Evolutionary conservation across 2,329 filamentous ascomycete genomes (phyloP).

Genomic region (Rhynchosporium agropyri): DNA sequence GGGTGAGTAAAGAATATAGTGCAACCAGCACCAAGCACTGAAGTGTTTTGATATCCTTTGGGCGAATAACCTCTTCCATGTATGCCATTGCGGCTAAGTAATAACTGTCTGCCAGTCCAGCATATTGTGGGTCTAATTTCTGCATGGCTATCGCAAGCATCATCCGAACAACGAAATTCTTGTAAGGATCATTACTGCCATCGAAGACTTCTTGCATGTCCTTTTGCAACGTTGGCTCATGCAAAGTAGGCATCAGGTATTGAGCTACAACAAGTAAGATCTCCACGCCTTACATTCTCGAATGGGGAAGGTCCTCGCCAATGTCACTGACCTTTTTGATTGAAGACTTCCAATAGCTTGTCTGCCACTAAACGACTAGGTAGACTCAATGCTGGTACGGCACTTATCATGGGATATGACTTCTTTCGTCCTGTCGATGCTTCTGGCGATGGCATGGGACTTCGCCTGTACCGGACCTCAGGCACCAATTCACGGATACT

Average conservation of each 20-base stretch:
- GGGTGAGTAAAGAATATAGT: conserved; percentile 89
- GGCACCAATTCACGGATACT: conserved; percentile 92
- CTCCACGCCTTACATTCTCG: neutral
- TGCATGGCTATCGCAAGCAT: conserved; percentile 94
- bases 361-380: conserved; percentile 76
- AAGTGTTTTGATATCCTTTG: conserved; percentile 87
- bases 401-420: conserved; percentile 88
- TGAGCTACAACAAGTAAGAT: conserved; percentile 63
- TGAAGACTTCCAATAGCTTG: conserved; percentile 81
- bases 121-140: conserved; percentile 85
- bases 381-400: conserved; percentile 74
- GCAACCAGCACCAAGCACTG: conserved; percentile 88
- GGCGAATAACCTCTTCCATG: conserved; percentile 78
- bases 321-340: conserved; percentile 69
- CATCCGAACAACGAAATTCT: conserved; percentile 87
- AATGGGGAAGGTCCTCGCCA: neutral
- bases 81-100: conserved; percentile 86
- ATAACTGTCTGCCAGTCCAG: conserved; percentile 92
- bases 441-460: conserved; percentile 65
- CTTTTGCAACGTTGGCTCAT: conserved; percentile 75
- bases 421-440: conserved; percentile 66
- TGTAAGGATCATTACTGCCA: conserved; percentile 75
- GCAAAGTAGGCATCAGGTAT: conserved; percentile 82
- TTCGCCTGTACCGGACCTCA: conserved; percentile 65
- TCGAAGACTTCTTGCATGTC: conserved; percentile 82